Conservation (phyloP, 2,329 filamentous ascomycete species). For the Neurospora sp. region DNA sequence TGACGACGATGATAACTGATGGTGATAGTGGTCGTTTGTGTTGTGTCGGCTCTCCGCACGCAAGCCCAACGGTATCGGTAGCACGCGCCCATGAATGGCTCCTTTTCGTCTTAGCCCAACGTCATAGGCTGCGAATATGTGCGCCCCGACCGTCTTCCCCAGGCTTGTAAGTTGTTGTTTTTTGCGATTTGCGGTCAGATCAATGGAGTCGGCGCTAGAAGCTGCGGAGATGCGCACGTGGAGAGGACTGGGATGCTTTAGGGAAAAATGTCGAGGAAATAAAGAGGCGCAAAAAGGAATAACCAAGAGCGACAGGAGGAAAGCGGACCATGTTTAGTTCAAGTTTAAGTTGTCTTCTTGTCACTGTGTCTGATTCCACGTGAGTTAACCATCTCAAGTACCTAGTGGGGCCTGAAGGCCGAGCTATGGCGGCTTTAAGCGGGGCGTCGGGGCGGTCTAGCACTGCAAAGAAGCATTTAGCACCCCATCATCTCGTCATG, state of each 20-base stretch:
- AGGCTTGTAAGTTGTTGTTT: neutral
- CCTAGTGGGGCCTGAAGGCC: neutral
- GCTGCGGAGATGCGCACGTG: neutral
- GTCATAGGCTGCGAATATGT: constrained; percentile 12
- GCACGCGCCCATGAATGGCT: neutral
- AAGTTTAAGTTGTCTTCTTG: neutral
- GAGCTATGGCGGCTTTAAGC: neutral
- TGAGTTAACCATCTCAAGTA: neutral
- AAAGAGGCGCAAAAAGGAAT: neutral
- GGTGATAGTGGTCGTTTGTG: neutral
- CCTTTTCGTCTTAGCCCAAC: constrained; percentile 2
- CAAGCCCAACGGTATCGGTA: constrained; percentile 5
- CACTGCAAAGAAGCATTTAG: neutral
- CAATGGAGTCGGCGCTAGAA: neutral
- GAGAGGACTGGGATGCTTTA: neutral
- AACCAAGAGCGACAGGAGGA: neutral
- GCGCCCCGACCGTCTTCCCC: neutral
- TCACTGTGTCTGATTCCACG: neutral
- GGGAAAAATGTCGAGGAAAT: neutral
- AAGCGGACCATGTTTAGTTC: neutral
- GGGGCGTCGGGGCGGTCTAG: neutral
- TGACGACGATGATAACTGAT: neutral
- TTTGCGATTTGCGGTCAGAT: neutral
- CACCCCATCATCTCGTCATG: neutral
- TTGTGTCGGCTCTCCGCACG: constrained; percentile 4